phyloP scores from a whole-genome alignment of 2,329 filamentous ascomycete species.

The Beauveria bassiana region DNA sequence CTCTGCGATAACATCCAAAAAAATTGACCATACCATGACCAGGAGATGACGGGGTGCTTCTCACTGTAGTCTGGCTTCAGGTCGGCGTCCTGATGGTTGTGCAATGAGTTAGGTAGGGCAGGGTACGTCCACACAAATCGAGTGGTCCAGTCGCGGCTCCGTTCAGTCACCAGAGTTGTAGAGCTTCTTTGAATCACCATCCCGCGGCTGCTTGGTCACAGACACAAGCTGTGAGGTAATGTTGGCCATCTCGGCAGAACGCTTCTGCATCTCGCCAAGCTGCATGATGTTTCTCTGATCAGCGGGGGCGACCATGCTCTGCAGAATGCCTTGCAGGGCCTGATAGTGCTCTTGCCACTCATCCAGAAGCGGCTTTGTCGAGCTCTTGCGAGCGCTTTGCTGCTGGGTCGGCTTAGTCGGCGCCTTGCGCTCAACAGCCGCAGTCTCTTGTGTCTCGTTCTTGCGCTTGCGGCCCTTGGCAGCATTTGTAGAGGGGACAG shows the following conservation, averaged over 20 bases:
- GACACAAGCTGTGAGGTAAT: conserved; percentile 25
- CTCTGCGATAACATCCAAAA: conserved; percentile 6
- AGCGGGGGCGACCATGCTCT: conserved; percentile 40
- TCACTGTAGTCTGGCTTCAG: conserved; percentile 5
- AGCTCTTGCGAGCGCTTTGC: conserved; percentile 24
- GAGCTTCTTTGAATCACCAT: neutral
- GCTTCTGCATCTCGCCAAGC: conserved; percentile 43
- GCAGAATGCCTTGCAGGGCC: conserved; percentile 52
- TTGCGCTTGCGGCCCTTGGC: conserved; percentile 51
- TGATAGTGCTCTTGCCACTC: conserved; percentile 57
- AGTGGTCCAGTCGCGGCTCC: neutral
- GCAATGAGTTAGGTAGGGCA: neutral
- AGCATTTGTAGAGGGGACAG: conserved; percentile 28
- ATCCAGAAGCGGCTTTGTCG: conserved; percentile 37
- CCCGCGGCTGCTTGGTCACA: neutral
- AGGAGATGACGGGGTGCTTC: neutral
- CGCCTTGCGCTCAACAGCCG: conserved; percentile 40
- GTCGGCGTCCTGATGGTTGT: conserved; percentile 4
- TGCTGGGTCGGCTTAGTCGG: conserved; percentile 33
- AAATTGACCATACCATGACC: conserved; percentile 1
- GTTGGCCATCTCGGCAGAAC: conserved; percentile 44
- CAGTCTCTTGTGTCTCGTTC: conserved; percentile 39
- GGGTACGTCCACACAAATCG: neutral
- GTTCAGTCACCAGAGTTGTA: conserved; percentile 8
- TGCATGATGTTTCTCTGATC: conserved; percentile 46